These are phyloP conservation scores for Xylaria bambusicola DNA, from an alignment of 495 filamentous ascomycete genomes.

Conservation along the genomic window DNA sequence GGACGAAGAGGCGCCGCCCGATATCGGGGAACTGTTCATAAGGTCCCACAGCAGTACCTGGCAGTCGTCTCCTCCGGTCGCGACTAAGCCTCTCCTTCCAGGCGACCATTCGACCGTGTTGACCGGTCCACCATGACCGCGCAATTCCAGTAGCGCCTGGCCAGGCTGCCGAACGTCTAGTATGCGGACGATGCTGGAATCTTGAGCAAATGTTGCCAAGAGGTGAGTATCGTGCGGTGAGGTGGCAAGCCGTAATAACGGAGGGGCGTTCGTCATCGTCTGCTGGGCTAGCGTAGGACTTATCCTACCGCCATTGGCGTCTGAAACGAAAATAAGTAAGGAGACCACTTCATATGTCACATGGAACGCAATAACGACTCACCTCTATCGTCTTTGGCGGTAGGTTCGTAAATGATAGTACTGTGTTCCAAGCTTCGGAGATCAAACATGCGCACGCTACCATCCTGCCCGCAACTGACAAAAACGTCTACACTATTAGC, in stretches of 20 bases:
- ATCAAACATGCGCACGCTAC: slow-evolving; percentile 98
- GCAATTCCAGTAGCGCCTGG: slow-evolving; percentile 89
- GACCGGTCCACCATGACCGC: slow-evolving; percentile 82
- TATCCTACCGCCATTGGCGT: slow-evolving; percentile 52
- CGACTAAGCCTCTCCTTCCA: slow-evolving; percentile 79
- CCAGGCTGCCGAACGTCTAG: slow-evolving; percentile 96
- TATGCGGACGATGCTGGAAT: slow-evolving; percentile 90
- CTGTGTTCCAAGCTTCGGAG: slow-evolving; percentile 94
- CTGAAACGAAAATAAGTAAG: slow-evolving; percentile 13
- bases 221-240: slow-evolving; percentile 96
- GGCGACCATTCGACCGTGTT: slow-evolving; percentile 97
- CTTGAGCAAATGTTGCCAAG: slow-evolving; percentile 92
- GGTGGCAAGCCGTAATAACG: slow-evolving; percentile 83
- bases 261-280: slow-evolving; percentile 77
- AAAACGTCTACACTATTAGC: slow-evolving; percentile 96
- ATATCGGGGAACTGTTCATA: slow-evolving; percentile 64
- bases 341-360: neutral
- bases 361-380: slow-evolving; percentile 22
- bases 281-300: slow-evolving; percentile 69
- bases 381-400: slow-evolving; percentile 85
- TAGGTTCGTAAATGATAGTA: slow-evolving; percentile 98
- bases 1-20: slow-evolving; percentile 48
- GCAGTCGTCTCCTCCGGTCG: slow-evolving; percentile 89
- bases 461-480: slow-evolving; percentile 95
- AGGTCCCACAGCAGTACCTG: slow-evolving; percentile 94